Evolutionary conservation across 148 eudicot genomes (phyloP), one percentile per base, ranked within the genome.

Genomic region (Heliosperma pusillum): DNA sequence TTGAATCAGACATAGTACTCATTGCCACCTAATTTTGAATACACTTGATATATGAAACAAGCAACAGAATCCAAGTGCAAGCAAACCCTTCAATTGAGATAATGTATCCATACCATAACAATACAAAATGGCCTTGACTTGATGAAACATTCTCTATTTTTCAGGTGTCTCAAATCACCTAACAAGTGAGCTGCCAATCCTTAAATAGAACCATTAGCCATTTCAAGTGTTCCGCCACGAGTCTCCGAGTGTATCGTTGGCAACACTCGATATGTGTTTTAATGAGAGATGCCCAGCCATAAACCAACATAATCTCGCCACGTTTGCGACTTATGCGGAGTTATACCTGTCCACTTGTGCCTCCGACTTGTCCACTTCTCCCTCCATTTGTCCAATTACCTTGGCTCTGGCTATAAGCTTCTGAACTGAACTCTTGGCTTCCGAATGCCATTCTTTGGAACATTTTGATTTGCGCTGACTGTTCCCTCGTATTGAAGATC

Each of bases 391-490:
- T 83, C 88, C 87, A 84, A 80, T 90, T 87, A 47, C 76, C 78
- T 77, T 88, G 96, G 66, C 88, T 82, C 71, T 82, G 75, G 30
- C 72, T 74, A 62, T 82, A 79, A 3, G 66, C 30, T 42, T 90
- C 92, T 5, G 93, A 78, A 76, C 90, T 92, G 74, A 83, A 83
- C 29, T 95, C 97, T 84, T 92, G 96, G 87, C 93, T 92, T 76
- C 96, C 96, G 68, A 95, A 95, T 6, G 97, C 98, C 98, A 92
- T 89, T 77, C 93, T 86, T 70, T 85, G 97, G 75, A 95, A 92
- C 88, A 90, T 82, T 86, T 87, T 87, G 76, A 95, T 95, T 78
- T 95, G 91, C 7, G 93, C 96, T 7, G 96, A 95, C 40, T 95
- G 97, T 81, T 95, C 90, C 83, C 92, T 89, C 13, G 97, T 86